Conservation (phyloP, 2,329 filamentous ascomycete species). For the Daldinia sp. region DNA sequence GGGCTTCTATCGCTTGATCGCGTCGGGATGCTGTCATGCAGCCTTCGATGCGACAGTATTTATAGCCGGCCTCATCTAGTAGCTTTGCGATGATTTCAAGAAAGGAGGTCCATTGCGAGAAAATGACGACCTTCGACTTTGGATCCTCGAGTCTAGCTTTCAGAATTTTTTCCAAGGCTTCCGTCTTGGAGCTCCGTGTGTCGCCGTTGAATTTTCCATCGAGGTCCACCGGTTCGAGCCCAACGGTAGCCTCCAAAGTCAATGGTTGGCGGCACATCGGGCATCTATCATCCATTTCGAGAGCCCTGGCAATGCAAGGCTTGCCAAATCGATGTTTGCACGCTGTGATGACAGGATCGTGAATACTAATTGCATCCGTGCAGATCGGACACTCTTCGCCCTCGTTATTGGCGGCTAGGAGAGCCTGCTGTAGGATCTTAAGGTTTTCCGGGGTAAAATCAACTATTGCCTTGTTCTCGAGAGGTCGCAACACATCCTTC, state of each 20-base stretch:
- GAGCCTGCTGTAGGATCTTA: slow-evolving; percentile 74
- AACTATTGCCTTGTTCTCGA: slow-evolving; percentile 74
- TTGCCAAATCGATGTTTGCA: slow-evolving; percentile 85
- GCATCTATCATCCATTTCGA: slow-evolving; percentile 80
- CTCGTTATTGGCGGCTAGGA: slow-evolving; percentile 79
- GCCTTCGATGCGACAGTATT: slow-evolving; percentile 79
- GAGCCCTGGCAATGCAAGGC: slow-evolving; percentile 76
- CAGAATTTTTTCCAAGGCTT: slow-evolving; percentile 78
- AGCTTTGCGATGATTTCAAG: slow-evolving; percentile 76
- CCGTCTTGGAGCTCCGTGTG: slow-evolving; percentile 81
- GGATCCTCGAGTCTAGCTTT: slow-evolving; percentile 71
- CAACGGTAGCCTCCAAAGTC: slow-evolving; percentile 66
- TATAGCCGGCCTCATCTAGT: slow-evolving; percentile 66
- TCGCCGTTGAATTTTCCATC: slow-evolving; percentile 66
- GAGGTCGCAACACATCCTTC: slow-evolving; percentile 72
- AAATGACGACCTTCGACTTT: slow-evolving; percentile 74
- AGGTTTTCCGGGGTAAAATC: slow-evolving; percentile 76
- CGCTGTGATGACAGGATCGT: slow-evolving; percentile 78
- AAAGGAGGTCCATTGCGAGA: slow-evolving; percentile 81
- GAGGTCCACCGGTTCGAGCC: slow-evolving; percentile 66
- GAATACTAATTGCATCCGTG: slow-evolving; percentile 69
- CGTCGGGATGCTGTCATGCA: slow-evolving; percentile 75
- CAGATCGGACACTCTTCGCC: slow-evolving; percentile 88
- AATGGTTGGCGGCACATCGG: slow-evolving; percentile 83
- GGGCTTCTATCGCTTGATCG: slow-evolving; percentile 73